phyloP scores from a whole-genome alignment of 805 yeast species.

The Hanseniaspora lindneri region DNA sequence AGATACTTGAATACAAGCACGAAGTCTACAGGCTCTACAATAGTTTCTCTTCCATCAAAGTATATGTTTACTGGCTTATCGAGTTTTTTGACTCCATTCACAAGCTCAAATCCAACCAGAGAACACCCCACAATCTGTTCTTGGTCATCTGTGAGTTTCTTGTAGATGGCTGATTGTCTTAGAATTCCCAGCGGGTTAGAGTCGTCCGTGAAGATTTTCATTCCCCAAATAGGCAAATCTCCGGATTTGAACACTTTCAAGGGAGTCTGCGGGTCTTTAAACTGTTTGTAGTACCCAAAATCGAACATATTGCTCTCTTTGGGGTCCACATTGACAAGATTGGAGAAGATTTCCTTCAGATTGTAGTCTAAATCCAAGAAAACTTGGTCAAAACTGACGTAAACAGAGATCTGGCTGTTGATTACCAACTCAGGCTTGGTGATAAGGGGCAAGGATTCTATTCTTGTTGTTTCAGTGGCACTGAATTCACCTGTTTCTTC shows the following conservation, averaged over 20 bases:
- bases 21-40: not conserved
- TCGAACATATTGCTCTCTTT: not conserved
- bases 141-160: too few species aligned
- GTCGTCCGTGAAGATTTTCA: slow-evolving; percentile 88
- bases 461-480: not conserved
- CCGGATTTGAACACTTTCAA: not conserved
- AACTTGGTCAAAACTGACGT: slow-evolving; percentile 1
- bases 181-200: slow-evolving; percentile 68
- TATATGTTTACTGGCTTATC: slow-evolving; percentile 15
- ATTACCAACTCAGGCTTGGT: slow-evolving; percentile 3
- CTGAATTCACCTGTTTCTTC: not conserved
- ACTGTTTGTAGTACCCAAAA: slow-evolving; percentile 1
- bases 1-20: slow-evolving; percentile 25
- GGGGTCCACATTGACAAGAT: not conserved
- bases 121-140: slow-evolving; percentile 24
- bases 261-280: not conserved
- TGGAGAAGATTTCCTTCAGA: not conserved
- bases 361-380: slow-evolving; percentile 5
- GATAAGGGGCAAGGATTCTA: not conserved
- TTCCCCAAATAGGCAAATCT: slow-evolving; percentile 56
- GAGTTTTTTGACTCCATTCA: slow-evolving; percentile 23
- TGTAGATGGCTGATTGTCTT: slow-evolving; percentile 60
- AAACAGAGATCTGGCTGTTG: slow-evolving; percentile 1
- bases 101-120: slow-evolving; percentile 26
- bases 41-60: slow-evolving; percentile 1